Conservation (phyloP, 305 asterid species). For the Rubia tinctorum region DNA sequence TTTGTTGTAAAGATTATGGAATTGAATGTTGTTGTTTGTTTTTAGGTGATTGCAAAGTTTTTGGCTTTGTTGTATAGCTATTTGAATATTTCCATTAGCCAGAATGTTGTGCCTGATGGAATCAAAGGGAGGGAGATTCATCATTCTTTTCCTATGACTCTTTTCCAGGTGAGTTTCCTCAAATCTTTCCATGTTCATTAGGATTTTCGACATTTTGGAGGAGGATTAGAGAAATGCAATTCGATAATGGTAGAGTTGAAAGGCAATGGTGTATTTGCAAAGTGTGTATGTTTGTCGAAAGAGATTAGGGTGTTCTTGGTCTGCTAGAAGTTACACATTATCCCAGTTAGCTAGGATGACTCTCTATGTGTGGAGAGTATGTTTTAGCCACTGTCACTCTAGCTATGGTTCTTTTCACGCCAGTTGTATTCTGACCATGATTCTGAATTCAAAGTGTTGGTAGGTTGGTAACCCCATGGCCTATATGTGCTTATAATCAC, state of each 20-base stretch:
- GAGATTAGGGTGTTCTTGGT: background rate
- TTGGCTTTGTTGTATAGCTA: slow-evolving; percentile 71
- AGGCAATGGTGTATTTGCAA: background rate
- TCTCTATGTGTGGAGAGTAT: background rate
- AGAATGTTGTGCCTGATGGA: slow-evolving; percentile 72
- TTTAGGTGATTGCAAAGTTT: slow-evolving; percentile 63
- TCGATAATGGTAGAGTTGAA: background rate
- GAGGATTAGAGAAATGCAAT: background rate
- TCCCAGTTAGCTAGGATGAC: no score
- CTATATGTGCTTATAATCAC: background rate
- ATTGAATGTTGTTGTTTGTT: background rate
- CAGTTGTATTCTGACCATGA: background rate
- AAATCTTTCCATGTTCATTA: background rate
- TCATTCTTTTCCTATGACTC: slow-evolving; percentile 81
- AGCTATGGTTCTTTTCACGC: background rate
- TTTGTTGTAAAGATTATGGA: background rate
- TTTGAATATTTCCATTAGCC: slow-evolving; percentile 59
- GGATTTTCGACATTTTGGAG: background rate
- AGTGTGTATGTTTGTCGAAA: background rate
- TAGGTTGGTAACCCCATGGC: background rate
- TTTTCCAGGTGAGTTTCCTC: slow-evolving; percentile 58
- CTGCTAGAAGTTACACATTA: background rate
- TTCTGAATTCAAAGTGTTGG: background rate
- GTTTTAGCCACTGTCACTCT: background rate
- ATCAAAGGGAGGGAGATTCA: slow-evolving; percentile 87